Conservation (phyloP, 2,329 filamentous ascomycete species). For the Elsinoe ampelina region DNA sequence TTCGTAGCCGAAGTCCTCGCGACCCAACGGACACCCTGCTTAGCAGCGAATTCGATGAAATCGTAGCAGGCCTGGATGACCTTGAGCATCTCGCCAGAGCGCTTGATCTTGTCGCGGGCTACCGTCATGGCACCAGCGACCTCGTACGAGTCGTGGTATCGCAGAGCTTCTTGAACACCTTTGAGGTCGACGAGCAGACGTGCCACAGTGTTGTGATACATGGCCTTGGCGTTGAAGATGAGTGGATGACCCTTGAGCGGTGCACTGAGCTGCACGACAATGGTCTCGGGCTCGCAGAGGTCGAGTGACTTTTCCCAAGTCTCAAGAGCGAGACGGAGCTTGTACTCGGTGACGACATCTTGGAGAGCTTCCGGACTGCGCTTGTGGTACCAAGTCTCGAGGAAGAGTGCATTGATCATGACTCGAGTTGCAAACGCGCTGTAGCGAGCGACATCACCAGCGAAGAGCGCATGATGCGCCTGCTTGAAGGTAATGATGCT, state of each 20-base stretch:
- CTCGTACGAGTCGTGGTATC: conserved; percentile 95
- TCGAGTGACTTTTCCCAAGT: conserved; percentile 98
- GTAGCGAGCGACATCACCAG: conserved; percentile 81
- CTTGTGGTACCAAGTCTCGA: conserved; percentile 99
- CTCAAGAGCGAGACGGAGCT: conserved; percentile 86
- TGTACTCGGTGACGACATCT: conserved; percentile 96
- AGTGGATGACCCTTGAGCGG: conserved; percentile 93
- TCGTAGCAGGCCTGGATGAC: conserved; percentile 97
- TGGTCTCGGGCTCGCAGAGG: conserved; percentile 82
- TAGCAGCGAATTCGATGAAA: conserved; percentile 90
- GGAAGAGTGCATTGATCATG: conserved; percentile 97
- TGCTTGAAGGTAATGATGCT: conserved; percentile 80
- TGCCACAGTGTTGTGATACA: conserved; percentile 88
- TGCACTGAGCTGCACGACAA: conserved; percentile 79
- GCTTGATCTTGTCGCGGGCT: conserved; percentile 86
- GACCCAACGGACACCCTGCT: conserved; percentile 94
- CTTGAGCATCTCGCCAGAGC: conserved; percentile 95
- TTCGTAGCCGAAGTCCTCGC: conserved; percentile 96
- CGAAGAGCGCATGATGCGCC: conserved; percentile 90
- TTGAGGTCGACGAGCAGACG: conserved; percentile 93
- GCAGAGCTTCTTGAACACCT: conserved; percentile 87
- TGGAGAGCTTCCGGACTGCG: conserved; percentile 94
- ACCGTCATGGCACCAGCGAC: conserved; percentile 95
- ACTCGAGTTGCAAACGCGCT: conserved; percentile 95
- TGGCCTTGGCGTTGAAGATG: conserved; percentile 95